Base-by-base conservation (phyloP, 345 rosid species). In the Salix dunnii region DNA sequence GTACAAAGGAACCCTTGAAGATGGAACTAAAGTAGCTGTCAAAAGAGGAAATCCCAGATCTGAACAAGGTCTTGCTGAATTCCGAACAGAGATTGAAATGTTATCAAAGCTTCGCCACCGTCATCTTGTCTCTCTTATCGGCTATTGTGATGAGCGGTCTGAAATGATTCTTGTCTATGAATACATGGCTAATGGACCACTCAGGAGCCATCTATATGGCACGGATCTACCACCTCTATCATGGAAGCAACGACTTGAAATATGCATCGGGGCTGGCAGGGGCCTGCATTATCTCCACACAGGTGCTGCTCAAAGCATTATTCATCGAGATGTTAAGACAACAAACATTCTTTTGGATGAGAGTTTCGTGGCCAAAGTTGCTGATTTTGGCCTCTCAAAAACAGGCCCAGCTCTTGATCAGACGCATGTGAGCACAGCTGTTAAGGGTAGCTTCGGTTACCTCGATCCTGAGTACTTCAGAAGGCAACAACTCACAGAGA, bases 11-110 rank as follows among this genome's bases (percentile, higher is more conserved):
- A 94, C 92, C 35, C 85, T 96, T 33, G 99, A 96, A 72, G 98
- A 92, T 46, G 97, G 97, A 14, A 92, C 93, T 30, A 87, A 85
- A 73, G 90, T 96, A 5, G 99, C 99, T 13, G 98, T 96, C 61
- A 96, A 96, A 83, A 83, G 99, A 90, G 99, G 99, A 25, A 96
- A 96, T 77, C 97, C 99, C n/a, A 85, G 97, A 83, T 96, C 99
- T 0, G 99, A 96, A 67, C 99, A 96, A 86, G 99, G 99, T 68
- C 90, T 94, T 76, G 97, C 98, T 36, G 99, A 96, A 86, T 96
- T 96, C 82, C 86, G 97, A 75, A 96, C 99, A 0, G 99, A 96
- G 87, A 96, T 96, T 3, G 98, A 94, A 77, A 96, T 96, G 99
- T 63, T 96, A 23, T 96, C 99, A 0, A 96, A 96, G 83, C 97